Evolutionary conservation across 192 early-diverging fungal genomes (phyloP), one percentile per base, ranked within the genome.

Genomic region (Backusella mclennaniae): DNA sequence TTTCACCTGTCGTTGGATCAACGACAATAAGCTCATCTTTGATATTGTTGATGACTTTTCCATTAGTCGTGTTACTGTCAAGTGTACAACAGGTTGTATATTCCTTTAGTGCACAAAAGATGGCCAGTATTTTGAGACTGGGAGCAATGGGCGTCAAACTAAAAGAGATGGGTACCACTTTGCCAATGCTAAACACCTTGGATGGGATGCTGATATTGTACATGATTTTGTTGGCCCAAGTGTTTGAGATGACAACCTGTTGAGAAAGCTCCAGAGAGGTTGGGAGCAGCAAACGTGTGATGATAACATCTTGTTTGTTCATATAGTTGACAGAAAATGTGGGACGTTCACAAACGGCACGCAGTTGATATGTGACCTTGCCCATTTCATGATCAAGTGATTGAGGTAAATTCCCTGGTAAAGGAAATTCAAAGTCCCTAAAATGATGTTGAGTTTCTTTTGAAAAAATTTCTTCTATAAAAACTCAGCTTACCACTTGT

Each of bases 391-490:
- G 75, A 17, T 84, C 76, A 31, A 90, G 77, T 0, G 89, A 87
- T 74, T 90, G 89, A 6, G 91, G 91, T 67, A 89, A 80, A 73
- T 89, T 78, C 1, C 91, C 91, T 4, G 87, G 84, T 1, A 92
- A 26, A n/a, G 84, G 73, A 26, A 90, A 21, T 72, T 91, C 90
- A 73, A 92, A 91, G 49, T 75, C 69, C 73, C 78, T 79, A 59
- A 23, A 23, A 41, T 63, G 12, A 1, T n/a, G 59, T 66, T 66
- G 29, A 73, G 26, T 35, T 73, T 38, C 36, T 36, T 21, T 69
- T 23, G 3, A 26, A 21, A 66, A 38, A 44, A 9, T 7, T 7
- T 38, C 7, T 38, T 38, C 1, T 9, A 38, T 11, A 35, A 8
- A 69, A 69, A 35, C 19, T 35, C 66, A 17, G 39, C 69, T 70